A percentile compares a stretch with the other conserved stretches of the same genome.
Conservation (phyloP, 768 basidiomycete genomes). For the Lenzites betulinus region DNA sequence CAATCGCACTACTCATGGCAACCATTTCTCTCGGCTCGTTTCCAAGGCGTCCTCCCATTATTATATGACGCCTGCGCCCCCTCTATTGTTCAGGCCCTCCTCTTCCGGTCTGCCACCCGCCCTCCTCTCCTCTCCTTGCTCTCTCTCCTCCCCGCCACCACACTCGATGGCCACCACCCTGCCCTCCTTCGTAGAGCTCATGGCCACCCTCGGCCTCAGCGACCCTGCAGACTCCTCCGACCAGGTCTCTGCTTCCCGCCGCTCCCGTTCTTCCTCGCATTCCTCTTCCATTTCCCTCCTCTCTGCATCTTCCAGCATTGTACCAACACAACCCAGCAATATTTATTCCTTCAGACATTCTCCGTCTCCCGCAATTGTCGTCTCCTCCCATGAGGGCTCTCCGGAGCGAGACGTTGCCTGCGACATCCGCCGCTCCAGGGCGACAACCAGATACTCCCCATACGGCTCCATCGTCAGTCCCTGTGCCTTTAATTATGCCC, state of each 20-base stretch:
- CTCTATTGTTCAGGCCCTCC: slow-evolving; percentile 18
- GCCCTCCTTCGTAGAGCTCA: slow-evolving; percentile 86
- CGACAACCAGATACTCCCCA: slow-evolving; percentile 35
- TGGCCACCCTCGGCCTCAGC: slow-evolving; percentile 80
- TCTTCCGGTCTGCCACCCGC: slow-evolving; percentile 31
- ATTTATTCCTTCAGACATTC: slow-evolving; percentile 23
- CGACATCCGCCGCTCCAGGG: slow-evolving; percentile 28
- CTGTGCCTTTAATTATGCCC: neutral
- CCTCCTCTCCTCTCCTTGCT: slow-evolving; percentile 11
- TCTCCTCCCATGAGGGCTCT: slow-evolving; percentile 25
- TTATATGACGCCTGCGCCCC: slow-evolving; percentile 16
- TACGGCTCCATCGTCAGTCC: slow-evolving; percentile 35
- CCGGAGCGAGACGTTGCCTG: slow-evolving; percentile 21
- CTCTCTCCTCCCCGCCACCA: slow-evolving; percentile 26
- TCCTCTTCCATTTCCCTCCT: slow-evolving; percentile 29
- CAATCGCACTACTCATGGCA: slow-evolving; percentile 28
- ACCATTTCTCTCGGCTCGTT: slow-evolving; percentile 31
- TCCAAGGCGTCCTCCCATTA: slow-evolving; percentile 27
- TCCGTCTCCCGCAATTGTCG: slow-evolving; percentile 30
- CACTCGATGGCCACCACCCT: slow-evolving; percentile 65
- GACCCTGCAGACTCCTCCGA: slow-evolving; percentile 39
- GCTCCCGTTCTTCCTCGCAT: slow-evolving; percentile 46
- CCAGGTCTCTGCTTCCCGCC: slow-evolving; percentile 26
- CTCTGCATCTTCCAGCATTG: slow-evolving; percentile 29
- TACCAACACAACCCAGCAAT: slow-evolving; percentile 24